These are phyloP conservation scores for Mycena metata DNA, from an alignment of 768 basidiomycete species.

Conservation along the genomic window DNA sequence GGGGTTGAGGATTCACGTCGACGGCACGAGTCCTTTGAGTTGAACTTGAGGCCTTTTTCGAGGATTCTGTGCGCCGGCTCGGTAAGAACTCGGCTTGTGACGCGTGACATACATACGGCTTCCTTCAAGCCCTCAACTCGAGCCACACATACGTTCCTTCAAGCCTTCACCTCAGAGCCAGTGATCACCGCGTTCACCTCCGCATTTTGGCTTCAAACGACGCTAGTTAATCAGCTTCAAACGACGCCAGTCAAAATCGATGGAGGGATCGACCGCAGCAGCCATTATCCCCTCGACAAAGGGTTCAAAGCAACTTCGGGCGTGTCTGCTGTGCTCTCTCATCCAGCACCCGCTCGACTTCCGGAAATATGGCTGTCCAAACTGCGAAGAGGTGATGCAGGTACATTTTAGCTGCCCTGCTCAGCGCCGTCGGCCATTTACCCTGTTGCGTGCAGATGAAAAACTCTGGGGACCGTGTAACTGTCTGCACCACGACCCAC, in stretches of 20 bases:
- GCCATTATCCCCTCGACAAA: constrained; percentile 65
- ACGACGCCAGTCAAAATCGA: no score
- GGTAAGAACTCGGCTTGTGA: background rate
- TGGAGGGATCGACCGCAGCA: background rate
- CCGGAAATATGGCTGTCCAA: constrained; percentile 89
- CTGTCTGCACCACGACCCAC: constrained; percentile 89
- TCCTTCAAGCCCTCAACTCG: no score
- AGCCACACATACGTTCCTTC: no score
- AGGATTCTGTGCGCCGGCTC: no score
- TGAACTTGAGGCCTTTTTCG: background rate
- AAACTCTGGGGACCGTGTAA: constrained; percentile 85
- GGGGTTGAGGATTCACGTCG: constrained; percentile 8
- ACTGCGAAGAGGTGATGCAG: constrained; percentile 96
- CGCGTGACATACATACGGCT: background rate
- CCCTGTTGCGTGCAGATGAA: constrained; percentile 74
- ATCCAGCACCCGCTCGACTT: constrained; percentile 90
- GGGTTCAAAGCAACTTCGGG: constrained; percentile 81
- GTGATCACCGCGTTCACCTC: no score
- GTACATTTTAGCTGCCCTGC: constrained; percentile 57
- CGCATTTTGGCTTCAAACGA: no score
- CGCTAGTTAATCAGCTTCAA: no score
- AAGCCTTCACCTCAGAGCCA: no score
- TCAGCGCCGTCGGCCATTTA: background rate
- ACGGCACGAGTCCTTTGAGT: background rate
- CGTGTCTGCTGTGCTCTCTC: constrained; percentile 94